These are phyloP conservation scores for Mycena alexandri DNA, from an alignment of 768 basidiomycete genomes.

Conservation along the genomic window DNA sequence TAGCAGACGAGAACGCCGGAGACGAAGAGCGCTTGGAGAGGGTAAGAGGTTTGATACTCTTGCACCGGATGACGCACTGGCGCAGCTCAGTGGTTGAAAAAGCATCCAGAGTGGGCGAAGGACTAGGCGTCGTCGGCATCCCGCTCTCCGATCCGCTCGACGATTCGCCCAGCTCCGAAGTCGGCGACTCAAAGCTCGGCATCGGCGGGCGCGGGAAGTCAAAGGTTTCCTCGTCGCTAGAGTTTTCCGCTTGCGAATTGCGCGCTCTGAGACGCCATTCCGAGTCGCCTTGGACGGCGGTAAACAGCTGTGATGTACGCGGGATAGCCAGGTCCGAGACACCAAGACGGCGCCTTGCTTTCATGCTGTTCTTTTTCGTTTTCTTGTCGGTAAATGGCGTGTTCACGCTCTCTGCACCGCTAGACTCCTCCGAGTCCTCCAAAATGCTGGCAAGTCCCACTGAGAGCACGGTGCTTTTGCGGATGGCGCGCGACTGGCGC, in stretches of 20 bases:
- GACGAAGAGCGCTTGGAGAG: conserved; percentile 18
- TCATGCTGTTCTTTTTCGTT: conserved; percentile 13
- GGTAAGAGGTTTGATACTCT: conserved; percentile 30
- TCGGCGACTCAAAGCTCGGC: neutral
- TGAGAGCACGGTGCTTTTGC: too few species aligned
- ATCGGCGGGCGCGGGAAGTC: conserved; percentile 10
- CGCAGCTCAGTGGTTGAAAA: neutral
- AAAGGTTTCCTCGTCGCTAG: neutral
- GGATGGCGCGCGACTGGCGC: conserved; percentile 24
- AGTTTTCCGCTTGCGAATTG: neutral
- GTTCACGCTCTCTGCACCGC: too few species aligned
- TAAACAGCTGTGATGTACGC: conserved; percentile 3
- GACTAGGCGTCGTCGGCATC: neutral
- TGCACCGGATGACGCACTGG: conserved; percentile 20
- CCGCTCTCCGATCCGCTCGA: neutral
- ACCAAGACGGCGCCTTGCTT: conserved; percentile 32
- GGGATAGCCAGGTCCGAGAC: conserved; percentile 34
- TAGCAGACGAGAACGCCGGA: neutral
- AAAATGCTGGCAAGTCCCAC: too few species aligned
- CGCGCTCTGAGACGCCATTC: neutral
- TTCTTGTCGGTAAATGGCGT: neutral
- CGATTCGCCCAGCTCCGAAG: neutral
- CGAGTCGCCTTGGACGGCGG: conserved; percentile 8
- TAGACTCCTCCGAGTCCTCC: too few species aligned
- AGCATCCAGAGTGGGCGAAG: neutral